Percentiles rank a stretch among this genome's conserved stretches.
These are phyloP conservation scores for Tephrocybe rancida DNA, from an alignment of 768 basidiomycete genomes.

Conservation along the genomic window DNA sequence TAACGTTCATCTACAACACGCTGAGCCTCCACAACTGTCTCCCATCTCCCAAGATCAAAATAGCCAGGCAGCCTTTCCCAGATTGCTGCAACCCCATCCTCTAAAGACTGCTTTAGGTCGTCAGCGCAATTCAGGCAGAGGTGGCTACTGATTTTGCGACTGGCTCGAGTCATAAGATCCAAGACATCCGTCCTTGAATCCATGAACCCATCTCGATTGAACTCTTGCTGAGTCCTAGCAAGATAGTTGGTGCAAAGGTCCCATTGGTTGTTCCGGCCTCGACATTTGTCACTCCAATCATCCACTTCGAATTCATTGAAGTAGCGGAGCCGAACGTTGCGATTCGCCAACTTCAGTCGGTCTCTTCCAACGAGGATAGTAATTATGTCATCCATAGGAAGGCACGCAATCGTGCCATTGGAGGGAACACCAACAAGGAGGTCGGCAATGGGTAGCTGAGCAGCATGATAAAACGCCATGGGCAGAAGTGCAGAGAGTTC, in stretches of 20 bases:
- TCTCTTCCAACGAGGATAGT: constrained; percentile 19
- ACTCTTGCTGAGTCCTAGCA: constrained; percentile 2
- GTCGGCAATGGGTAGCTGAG: constrained; percentile 20
- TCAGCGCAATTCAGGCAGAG: constrained; percentile 18
- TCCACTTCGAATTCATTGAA: constrained; percentile 14
- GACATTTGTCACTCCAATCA: constrained; percentile 7
- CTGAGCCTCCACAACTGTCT: constrained; percentile 5
- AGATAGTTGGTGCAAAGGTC: constrained; percentile 14
- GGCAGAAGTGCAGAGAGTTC: constrained; percentile 18
- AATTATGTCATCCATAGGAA: constrained; percentile 6
- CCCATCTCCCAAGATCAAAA: constrained; percentile 11
- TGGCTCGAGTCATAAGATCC: constrained; percentile 6
- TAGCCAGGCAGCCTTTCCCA: constrained; percentile 15
- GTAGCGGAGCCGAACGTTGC: constrained; percentile 16
- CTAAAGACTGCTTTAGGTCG: neutral
- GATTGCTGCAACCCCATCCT: constrained; percentile 1
- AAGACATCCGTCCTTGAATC: constrained; percentile 15
- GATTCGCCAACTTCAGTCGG: constrained; percentile 16
- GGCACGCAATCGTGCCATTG: constrained; percentile 4
- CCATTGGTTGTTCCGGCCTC: neutral
- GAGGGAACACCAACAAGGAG: constrained; percentile 19
- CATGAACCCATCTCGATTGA: constrained; percentile 12
- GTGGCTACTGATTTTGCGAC: constrained; percentile 7
- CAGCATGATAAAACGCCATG: constrained; percentile 24
- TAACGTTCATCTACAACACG: constrained; percentile 7